Base-by-base conservation (phyloP, 495 filamentous ascomycete species). In the Aspergillus panamensis region DNA sequence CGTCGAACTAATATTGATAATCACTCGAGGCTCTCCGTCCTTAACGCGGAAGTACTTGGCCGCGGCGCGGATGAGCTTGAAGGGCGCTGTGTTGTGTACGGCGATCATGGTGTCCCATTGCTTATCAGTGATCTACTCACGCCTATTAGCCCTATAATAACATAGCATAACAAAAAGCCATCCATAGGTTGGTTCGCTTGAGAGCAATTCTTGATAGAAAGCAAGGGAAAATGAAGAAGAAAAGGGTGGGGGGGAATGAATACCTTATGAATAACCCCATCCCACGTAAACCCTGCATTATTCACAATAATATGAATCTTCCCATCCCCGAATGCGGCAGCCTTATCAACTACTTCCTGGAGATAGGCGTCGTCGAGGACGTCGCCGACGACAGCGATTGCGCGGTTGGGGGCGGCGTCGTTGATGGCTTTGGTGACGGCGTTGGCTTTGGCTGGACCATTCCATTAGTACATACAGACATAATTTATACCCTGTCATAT, bases 281-380 rank as follows among this genome's bases (percentile, higher is more conserved):
- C 91, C 88, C 90, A 96, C 0, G 91, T 95, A 70, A 88, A 88
- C 35, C 90, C 90, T 1, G 91, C 91, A 73, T 93, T 94, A 69
- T 94, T 94, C 37, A 95, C 88, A 55, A 93, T 84, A 54, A 91
- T 85, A 71, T 96, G 87, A 56, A 96, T 90, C 78, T 94, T 94
- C 57, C 90, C 91, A 52, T 80, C 76, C 21, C 91, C 91, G 65
- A 94, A 92, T 51, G 87, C 87, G 4, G 87, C 91, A 0, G 89
- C 78, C 63, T 82, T 84, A 69, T 86, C 83, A 8, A 95, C 84
- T 3, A 95, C 77, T 19, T 80, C 70, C 47, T 80, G 76, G 65
- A 92, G 82, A 63, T 90, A 88, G 13, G 74, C 69, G 25, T 80
- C 78, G 61, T 87, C 77, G 6, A 91, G 77, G 63, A 94, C 78